A percentile compares a stretch with the other conserved stretches of the same genome.
Conservation (phyloP, 352 stramenopile genomes). For the Globisporangium barbulae region DNA sequence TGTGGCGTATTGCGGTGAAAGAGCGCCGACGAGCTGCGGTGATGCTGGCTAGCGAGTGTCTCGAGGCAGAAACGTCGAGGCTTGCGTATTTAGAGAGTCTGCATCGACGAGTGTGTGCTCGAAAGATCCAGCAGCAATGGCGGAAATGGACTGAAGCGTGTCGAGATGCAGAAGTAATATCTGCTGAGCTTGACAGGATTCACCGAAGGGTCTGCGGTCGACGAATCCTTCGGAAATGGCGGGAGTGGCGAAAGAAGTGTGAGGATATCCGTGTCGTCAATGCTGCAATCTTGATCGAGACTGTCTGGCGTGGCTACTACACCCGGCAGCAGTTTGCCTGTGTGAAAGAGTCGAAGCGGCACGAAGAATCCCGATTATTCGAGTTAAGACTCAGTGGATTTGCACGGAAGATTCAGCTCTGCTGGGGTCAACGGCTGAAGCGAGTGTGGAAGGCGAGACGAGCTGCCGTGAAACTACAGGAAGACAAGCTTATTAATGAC, state of each 20-base stretch:
- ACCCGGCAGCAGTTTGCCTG: slow-evolving; percentile 5
- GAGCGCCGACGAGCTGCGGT: background rate
- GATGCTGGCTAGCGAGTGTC: background rate
- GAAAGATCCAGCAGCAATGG: slow-evolving; percentile 9
- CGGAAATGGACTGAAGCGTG: background rate
- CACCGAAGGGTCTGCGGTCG: slow-evolving; percentile 12
- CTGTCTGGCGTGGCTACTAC: slow-evolving; percentile 14
- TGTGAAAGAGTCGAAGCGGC: slow-evolving; percentile 1
- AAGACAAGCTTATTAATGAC: slow-evolving; percentile 31
- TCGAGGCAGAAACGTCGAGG: background rate
- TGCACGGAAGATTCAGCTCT: slow-evolving; percentile 19
- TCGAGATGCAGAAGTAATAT: background rate
- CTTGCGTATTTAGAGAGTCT: background rate
- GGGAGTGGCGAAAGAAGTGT: slow-evolving; percentile 4
- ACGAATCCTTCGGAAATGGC: slow-evolving; percentile 14
- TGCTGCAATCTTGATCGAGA: slow-evolving; percentile 15
- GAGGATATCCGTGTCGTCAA: slow-evolving; percentile 6
- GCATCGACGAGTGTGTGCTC: background rate
- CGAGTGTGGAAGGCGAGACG: slow-evolving; percentile 25
- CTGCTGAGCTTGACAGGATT: slow-evolving; percentile 11
- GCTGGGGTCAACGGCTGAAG: slow-evolving; percentile 30
- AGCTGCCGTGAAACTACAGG: slow-evolving; percentile 27
- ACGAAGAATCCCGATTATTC: slow-evolving; percentile 6
- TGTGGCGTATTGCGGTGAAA: background rate
- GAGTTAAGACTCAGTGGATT: slow-evolving; percentile 11